Percentiles rank a stretch among this genome's conserved stretches.
phyloP scores from a whole-genome alignment of 1,284 basidiomycete species.

The Rhodotorula sp. region DNA sequence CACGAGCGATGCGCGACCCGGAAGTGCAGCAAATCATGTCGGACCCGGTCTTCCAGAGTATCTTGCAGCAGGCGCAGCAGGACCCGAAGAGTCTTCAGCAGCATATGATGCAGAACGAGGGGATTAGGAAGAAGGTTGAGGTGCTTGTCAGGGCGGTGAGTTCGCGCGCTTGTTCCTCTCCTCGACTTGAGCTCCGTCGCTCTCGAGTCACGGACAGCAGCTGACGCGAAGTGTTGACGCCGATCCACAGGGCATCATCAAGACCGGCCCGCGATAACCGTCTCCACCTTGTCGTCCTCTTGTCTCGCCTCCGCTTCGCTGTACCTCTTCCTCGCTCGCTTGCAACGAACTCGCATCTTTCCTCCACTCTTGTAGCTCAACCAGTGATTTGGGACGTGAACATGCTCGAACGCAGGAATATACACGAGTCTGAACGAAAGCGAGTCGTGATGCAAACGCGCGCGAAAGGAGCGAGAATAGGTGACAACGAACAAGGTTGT shows the following conservation, averaged over 20 bases:
- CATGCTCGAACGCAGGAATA: too few species aligned
- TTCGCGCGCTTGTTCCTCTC: not conserved
- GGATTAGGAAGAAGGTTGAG: constrained; percentile 77
- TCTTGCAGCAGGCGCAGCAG: constrained; percentile 88
- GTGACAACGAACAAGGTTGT: not conserved
- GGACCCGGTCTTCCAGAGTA: constrained; percentile 83
- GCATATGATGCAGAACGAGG: constrained; percentile 88
- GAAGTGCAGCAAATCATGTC: constrained; percentile 79
- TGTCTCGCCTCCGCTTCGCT: not conserved
- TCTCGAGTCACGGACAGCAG: not conserved
- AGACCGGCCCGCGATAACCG: constrained; percentile 28
- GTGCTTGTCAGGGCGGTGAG: constrained; percentile 63
- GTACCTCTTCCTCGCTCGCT: not conserved
- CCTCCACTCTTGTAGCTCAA: too few species aligned
- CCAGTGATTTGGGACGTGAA: too few species aligned
- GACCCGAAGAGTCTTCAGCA: constrained; percentile 89
- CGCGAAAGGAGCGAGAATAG: too few species aligned
- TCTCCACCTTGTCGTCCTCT: not conserved
- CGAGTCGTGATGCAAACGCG: too few species aligned
- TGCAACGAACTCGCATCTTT: too few species aligned
- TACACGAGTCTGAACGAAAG: too few species aligned
- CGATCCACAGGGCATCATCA: constrained; percentile 30
- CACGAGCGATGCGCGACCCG: constrained; percentile 94
- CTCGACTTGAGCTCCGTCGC: not conserved
- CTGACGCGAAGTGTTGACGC: not conserved